Evolutionary conservation across 768 basidiomycete species (phyloP).

Genomic region (Lyophyllum decastes): DNA sequence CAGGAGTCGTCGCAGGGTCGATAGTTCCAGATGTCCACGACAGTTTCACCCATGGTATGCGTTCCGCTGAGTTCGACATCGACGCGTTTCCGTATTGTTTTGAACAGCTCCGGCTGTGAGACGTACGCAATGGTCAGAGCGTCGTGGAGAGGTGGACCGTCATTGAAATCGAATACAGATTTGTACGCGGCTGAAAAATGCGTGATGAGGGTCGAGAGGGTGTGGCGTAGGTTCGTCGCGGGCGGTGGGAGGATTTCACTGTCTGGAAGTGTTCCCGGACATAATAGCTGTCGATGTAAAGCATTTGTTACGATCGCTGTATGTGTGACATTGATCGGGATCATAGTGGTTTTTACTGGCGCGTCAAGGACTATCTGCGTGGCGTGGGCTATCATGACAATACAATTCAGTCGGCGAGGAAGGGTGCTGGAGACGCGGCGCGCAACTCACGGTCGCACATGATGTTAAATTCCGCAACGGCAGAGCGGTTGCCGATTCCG

Average conservation of each 20-base stretch:
- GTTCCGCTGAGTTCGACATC: constrained; percentile 77
- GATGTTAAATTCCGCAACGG: constrained; percentile 84
- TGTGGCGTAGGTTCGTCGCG: constrained; percentile 58
- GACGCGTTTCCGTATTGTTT: constrained; percentile 64
- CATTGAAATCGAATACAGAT: constrained; percentile 75
- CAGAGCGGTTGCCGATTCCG: constrained; percentile 78
- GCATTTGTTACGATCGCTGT: constrained; percentile 70
- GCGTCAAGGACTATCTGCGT: constrained; percentile 78
- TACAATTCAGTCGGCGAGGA: neutral
- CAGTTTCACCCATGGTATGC: constrained; percentile 74
- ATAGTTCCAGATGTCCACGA: constrained; percentile 78
- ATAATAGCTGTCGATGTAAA: constrained; percentile 55
- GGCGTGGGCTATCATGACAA: constrained; percentile 61
- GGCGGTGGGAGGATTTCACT: constrained; percentile 33
- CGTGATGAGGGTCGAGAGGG: constrained; percentile 70
- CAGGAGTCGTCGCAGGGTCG: constrained; percentile 61
- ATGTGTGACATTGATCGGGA: constrained; percentile 89
- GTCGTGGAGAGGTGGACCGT: constrained; percentile 89
- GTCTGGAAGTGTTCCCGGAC: constrained; percentile 23
- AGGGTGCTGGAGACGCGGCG: neutral
- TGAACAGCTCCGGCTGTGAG: constrained; percentile 67
- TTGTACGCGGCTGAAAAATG: constrained; percentile 78
- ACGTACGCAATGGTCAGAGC: constrained; percentile 81
- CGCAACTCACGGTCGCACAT: constrained; percentile 75
- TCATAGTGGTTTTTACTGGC: constrained; percentile 71